phyloP scores from a whole-genome alignment of 2,329 filamentous ascomycete genomes.

The Metarhizium anisopliae region DNA sequence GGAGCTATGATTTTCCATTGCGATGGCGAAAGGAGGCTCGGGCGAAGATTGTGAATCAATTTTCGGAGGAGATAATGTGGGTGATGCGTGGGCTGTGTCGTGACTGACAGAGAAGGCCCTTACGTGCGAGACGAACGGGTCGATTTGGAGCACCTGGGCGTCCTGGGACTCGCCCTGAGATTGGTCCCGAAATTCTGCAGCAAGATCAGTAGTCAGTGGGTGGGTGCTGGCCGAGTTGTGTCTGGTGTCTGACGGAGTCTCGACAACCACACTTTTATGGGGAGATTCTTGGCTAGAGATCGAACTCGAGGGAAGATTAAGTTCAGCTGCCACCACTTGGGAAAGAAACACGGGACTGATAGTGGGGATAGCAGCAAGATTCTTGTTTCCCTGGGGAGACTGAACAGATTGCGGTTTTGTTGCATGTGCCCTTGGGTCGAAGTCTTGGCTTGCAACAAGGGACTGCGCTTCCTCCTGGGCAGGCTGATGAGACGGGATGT shows the following conservation, averaged over 20 bases:
- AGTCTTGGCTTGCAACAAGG: neutral
- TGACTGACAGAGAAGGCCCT: constrained; percentile 10
- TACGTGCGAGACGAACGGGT: constrained; percentile 8
- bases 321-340: constrained; percentile 3
- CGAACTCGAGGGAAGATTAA: constrained; percentile 3
- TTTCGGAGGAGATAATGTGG: neutral
- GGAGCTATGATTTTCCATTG: neutral
- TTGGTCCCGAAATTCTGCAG: constrained; percentile 7
- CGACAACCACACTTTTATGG: constrained; percentile 1
- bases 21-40: neutral
- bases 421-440: neutral
- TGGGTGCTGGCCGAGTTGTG: neutral
- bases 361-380: neutral
- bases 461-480: constrained; percentile 3
- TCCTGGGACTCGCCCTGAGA: constrained; percentile 11
- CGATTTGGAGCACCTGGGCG: constrained; percentile 16
- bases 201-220: neutral
- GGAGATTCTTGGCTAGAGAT: constrained; percentile 1
- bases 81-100: neutral
- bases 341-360: constrained; percentile 9
- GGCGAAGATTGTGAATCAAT: neutral
- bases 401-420: neutral
- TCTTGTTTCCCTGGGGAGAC: neutral
- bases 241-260: constrained; percentile 1
- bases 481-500: constrained; percentile 18